Conservation (phyloP, 768 basidiomycete genomes). For the Clitopilus passeckerianus region DNA sequence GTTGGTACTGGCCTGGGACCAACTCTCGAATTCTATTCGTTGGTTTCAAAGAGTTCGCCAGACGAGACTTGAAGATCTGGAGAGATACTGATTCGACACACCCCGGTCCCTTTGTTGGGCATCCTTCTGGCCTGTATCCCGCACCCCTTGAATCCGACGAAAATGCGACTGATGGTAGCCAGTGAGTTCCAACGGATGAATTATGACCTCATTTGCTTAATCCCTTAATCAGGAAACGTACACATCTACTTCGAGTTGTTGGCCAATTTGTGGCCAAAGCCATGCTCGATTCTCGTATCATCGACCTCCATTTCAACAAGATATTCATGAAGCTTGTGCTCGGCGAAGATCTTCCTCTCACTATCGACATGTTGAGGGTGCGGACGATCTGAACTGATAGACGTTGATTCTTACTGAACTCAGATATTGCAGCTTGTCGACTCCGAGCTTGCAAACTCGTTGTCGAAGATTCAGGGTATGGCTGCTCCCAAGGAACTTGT, state of each 20-base stretch:
- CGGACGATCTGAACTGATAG: conserved; percentile 9
- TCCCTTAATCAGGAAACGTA: conserved; percentile 56
- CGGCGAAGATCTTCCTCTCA: conserved; percentile 80
- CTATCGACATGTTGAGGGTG: conserved; percentile 80
- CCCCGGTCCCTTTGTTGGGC: conserved; percentile 70
- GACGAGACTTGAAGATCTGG: conserved; percentile 88
- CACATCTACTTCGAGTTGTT: conserved; percentile 82
- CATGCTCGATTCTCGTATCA: conserved; percentile 94
- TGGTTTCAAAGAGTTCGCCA: conserved; percentile 95
- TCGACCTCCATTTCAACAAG: conserved; percentile 92
- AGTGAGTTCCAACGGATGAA: conserved; percentile 38
- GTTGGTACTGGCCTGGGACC: conserved; percentile 97
- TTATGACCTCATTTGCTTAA: background rate
- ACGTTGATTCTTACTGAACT: background rate
- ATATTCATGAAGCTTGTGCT: conserved; percentile 90
- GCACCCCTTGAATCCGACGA: conserved; percentile 72
- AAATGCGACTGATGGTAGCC: conserved; percentile 65
- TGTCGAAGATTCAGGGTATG: conserved; percentile 73
- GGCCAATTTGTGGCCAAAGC: conserved; percentile 98
- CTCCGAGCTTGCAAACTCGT: conserved; percentile 76
- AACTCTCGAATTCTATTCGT: conserved; percentile 97
- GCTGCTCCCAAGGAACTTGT: conserved; percentile 26
- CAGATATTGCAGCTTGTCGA: conserved; percentile 67
- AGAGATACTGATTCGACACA: conserved; percentile 70
- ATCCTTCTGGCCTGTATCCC: conserved; percentile 85